Evolutionary conservation across 257 asterid species (phyloP), one percentile per base, ranked within the genome.

Genomic region (Solanum etuberosum): DNA sequence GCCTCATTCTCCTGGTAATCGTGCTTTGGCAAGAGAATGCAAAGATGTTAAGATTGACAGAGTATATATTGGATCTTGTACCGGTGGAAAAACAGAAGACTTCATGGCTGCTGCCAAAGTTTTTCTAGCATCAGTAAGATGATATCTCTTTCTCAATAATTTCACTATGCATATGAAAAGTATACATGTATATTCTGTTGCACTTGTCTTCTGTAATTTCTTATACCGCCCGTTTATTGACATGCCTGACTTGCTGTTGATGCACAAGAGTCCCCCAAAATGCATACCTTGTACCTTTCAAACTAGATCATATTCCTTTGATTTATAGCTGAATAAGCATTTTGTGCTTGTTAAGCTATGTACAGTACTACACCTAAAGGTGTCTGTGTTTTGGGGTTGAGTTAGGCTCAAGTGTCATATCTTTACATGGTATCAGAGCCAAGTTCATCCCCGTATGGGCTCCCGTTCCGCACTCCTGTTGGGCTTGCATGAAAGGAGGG

Each of bases 1-100:
- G 99, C 99, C 98, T 84, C 99, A 95, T 92, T 95, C 99, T 87
- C 99, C 98, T 1, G 99, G 93, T 92, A 97, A 97, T 82, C 98
- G 97, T 77, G 99, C 99, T 86, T 92, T 95, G 91, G 99, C 99
- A 34, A 91, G 99, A 91, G 99, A 95, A 91, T 95, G 99, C 94
- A 92, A 93, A 92, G 98, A 95, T 88, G 98, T 95, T 91, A 94
- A 96, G 87, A 96, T 95, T 65, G 98, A 95, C 89, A 92, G 99
- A 90, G 99, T 96, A 23, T 97, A 97, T 83, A 95, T 95, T 85
- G 99, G 99, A 88, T 97, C 98, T 70, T 97, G 99, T 90, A 95
- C 98, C 83, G 97, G 99, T 93, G 98, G 98, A 23, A 97, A 97
- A 90, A 94, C 97, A 5, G 99, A 97, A 90, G 99, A 97, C 92